These are phyloP conservation scores for Aquilaria sinensis DNA, from an alignment of 345 rosid species.

Conservation along the genomic window DNA sequence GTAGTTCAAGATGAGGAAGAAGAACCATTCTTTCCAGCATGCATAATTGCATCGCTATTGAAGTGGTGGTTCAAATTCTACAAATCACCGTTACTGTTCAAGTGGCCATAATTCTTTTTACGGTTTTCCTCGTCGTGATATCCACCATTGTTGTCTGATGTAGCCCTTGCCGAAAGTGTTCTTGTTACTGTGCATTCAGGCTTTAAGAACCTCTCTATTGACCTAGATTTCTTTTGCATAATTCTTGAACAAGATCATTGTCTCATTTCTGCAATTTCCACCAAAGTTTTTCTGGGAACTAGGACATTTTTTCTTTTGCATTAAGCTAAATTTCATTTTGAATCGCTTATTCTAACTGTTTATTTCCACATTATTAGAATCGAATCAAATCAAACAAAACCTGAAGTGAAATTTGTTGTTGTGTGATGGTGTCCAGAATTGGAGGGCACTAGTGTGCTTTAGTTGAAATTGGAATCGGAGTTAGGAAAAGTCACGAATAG, in stretches of 20 bases:
- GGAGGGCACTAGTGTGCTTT: too few species aligned
- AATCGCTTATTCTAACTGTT: conserved; percentile 33
- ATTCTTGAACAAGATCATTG: conserved; percentile 51
- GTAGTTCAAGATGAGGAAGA: conserved; percentile 31
- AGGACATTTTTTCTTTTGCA: conserved; percentile 65
- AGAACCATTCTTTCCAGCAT: conserved; percentile 22
- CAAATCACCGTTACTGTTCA: too few species aligned
- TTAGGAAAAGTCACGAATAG: too few species aligned
- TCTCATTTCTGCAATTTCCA: conserved; percentile 88
- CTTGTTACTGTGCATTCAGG: conserved; percentile 98
- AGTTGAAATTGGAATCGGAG: too few species aligned
- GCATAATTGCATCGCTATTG: too few species aligned
- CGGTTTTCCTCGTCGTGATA: neutral
- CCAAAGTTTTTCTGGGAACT: conserved; percentile 66
- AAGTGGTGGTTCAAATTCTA: too few species aligned
- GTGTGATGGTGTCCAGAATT: too few species aligned
- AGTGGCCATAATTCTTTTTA: too few species aligned
- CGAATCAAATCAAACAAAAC: too few species aligned
- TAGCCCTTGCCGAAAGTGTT: conserved; percentile 42
- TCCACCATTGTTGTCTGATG: neutral
- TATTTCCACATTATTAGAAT: too few species aligned
- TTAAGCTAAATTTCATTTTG: conserved; percentile 59
- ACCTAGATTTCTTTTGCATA: conserved; percentile 67
- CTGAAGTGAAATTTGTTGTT: too few species aligned
- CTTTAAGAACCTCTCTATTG: conserved; percentile 65